phyloP scores from a whole-genome alignment of 805 yeast genomes.

The Sugiyamaella americana region DNA sequence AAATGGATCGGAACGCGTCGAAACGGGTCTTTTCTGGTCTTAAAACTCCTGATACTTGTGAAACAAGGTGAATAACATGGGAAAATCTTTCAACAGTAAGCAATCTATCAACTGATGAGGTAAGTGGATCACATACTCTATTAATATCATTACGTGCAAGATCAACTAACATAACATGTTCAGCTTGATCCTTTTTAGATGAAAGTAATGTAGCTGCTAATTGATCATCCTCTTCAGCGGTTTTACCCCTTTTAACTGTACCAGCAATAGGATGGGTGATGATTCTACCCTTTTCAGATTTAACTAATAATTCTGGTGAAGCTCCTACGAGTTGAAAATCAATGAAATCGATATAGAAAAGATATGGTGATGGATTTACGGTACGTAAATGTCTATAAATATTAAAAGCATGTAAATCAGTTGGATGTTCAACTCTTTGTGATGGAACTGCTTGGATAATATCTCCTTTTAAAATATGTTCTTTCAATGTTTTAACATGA shows the following conservation, averaged over 20 bases:
- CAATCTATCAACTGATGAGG: constrained; percentile 82
- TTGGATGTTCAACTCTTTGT: constrained; percentile 92
- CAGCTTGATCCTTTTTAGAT: constrained; percentile 90
- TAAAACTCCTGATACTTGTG: constrained; percentile 88
- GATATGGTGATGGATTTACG: constrained; percentile 95
- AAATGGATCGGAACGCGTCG: constrained; percentile 95
- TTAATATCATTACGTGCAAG: constrained; percentile 94
- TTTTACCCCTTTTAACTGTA: constrained; percentile 83
- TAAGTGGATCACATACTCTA: constrained; percentile 81
- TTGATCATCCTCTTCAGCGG: constrained; percentile 84
- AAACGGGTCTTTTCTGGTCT: constrained; percentile 80
- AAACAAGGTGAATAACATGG: constrained; percentile 94
- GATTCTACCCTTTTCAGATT: constrained; percentile 70
- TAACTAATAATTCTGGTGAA: constrained; percentile 89
- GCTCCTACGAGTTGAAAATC: constrained; percentile 97
- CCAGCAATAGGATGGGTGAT: constrained; percentile 99
- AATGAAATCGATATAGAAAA: constrained; percentile 85
- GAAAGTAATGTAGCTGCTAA: constrained; percentile 68
- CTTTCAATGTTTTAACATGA: constrained; percentile 68
- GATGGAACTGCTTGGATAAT: constrained; percentile 98
- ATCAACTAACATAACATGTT: constrained; percentile 98
- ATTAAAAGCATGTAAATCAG: constrained; percentile 93
- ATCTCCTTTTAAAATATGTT: constrained; percentile 85
- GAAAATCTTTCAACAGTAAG: constrained; percentile 89
- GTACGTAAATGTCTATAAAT: constrained; percentile 90